These are phyloP conservation scores for Fusarium humuli DNA, from an alignment of 2,329 filamentous ascomycete genomes.

Conservation along the genomic window DNA sequence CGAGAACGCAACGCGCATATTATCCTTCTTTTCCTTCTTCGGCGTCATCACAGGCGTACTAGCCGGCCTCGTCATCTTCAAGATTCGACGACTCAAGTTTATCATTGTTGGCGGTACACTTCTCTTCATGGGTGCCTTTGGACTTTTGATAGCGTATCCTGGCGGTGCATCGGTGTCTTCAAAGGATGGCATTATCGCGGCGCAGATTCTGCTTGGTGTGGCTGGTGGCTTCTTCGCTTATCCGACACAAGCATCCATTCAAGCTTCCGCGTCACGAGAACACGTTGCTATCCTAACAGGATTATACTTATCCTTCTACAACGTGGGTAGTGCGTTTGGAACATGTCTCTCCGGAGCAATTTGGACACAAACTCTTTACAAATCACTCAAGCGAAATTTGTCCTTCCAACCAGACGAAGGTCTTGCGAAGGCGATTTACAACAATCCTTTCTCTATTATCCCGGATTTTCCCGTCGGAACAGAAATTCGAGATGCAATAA, in stretches of 20 bases:
- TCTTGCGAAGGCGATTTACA: conserved; percentile 53
- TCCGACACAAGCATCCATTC: conserved; percentile 56
- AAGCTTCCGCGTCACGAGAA: conserved; percentile 53
- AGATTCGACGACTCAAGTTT: conserved; percentile 64
- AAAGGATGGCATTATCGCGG: conserved; percentile 65
- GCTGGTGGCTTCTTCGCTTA: conserved; percentile 68
- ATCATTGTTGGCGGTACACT: conserved; percentile 69
- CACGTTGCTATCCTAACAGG: conserved; percentile 55
- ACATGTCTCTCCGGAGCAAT: conserved; percentile 56
- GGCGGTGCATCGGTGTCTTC: conserved; percentile 57
- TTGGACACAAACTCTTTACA: conserved; percentile 56
- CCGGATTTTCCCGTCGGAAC: conserved; percentile 56
- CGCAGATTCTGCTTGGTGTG: conserved; percentile 67
- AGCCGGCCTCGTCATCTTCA: conserved; percentile 64
- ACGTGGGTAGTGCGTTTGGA: conserved; percentile 56
- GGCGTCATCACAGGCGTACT: conserved; percentile 67
- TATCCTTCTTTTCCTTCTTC: conserved; percentile 64
- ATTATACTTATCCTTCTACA: conserved; percentile 56
- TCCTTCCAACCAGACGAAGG: conserved; percentile 52
- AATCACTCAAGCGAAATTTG: conserved; percentile 48
- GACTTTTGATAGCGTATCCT: conserved; percentile 65
- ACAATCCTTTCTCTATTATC: conserved; percentile 52
- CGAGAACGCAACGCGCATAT: conserved; percentile 66
- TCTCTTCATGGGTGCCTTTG: conserved; percentile 67
- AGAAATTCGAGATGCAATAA: conserved; percentile 57